Base-by-base conservation (phyloP, 495 filamentous ascomycete species). In the Xylaria intraflava region DNA sequence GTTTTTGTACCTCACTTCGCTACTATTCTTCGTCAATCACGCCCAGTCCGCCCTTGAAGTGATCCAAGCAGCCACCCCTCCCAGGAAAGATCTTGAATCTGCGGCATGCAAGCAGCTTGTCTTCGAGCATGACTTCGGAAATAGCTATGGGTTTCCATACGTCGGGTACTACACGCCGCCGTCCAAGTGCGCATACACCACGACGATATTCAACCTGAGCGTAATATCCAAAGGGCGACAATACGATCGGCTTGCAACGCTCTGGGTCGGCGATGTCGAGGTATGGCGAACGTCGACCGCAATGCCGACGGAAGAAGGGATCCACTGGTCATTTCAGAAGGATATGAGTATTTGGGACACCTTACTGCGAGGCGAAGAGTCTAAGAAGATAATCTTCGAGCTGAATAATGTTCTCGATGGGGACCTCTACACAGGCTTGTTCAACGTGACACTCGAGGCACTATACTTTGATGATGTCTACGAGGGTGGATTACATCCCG, bases 281-380 rank as follows among this genome's bases (percentile, higher is more conserved):
- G 76, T 96, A 2, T 93, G 85, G 73, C 75, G 90, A 22, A 94
- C 90, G 3, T 92, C 88, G 11, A 96, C 90, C 5, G 89, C 89
- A 0, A 87, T 95, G 69, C 90, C 90, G 3, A 88, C 81, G 0
- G 74, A 77, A 40, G 70, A 68, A 0, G 89, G 90, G 1, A 92
- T 94, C 38, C 62, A 66, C 42, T 81, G 78, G 84, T 86, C 84
- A 2, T 92, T 93, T 53, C 72, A 84, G 51, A 95, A 95, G 66
- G 90, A 95, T 57, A 84, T 91, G 81, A 85, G 86, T 0, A 74
- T 83, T 51, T 92, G 83, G 67, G 72, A 86, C 14, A 68, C 78
- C 4, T 72, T 95, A 16, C 87, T 87, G 23, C 84, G 84, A 72
- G 78, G 76, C 76, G 23, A 51, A 74, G 24, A 68, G 72, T 0